Conservation (phyloP, 345 rosid genomes). For the Salix caprea region DNA sequence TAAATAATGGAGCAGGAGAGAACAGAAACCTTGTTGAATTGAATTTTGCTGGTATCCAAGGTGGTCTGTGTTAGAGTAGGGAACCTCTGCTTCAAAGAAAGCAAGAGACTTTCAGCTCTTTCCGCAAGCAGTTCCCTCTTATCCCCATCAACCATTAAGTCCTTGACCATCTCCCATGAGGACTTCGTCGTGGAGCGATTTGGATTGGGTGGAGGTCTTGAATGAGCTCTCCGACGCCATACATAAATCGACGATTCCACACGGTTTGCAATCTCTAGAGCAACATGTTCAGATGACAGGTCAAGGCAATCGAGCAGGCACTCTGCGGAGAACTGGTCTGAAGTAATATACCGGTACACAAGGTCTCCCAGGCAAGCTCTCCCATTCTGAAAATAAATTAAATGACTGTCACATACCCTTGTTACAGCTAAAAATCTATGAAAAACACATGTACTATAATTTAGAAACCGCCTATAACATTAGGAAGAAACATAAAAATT, state of each 20-base stretch:
- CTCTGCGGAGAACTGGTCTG: constrained; percentile 83
- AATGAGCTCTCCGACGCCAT: constrained; percentile 62
- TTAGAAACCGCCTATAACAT: not conserved
- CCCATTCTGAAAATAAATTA: constrained; percentile 61
- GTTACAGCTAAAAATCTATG: not conserved
- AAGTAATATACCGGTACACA: constrained; percentile 71
- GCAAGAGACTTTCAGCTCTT: constrained; percentile 80
- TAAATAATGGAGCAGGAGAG: not conserved
- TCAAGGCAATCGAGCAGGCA: constrained; percentile 91
- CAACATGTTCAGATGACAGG: constrained; percentile 88
- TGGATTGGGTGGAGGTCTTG: constrained; percentile 45
- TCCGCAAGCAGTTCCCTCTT: constrained; percentile 81
- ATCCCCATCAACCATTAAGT: constrained; percentile 77
- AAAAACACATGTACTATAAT: not conserved
- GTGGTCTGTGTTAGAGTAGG: constrained; percentile 90
- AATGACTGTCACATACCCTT: not conserved
- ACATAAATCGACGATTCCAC: constrained; percentile 76
- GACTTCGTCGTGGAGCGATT: constrained; percentile 59
- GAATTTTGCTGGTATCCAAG: constrained; percentile 91
- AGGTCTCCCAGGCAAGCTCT: constrained; percentile 79
- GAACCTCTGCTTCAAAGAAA: constrained; percentile 85
- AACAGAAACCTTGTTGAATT: constrained; percentile 65
- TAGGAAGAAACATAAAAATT: not conserved
- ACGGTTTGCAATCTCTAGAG: constrained; percentile 85
- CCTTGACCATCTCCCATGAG: constrained; percentile 93